Percentiles rank a stretch among this genome's conserved stretches.
Conservation (phyloP, 2,329 filamentous ascomycete species). For the Stromatinia cepivora region DNA sequence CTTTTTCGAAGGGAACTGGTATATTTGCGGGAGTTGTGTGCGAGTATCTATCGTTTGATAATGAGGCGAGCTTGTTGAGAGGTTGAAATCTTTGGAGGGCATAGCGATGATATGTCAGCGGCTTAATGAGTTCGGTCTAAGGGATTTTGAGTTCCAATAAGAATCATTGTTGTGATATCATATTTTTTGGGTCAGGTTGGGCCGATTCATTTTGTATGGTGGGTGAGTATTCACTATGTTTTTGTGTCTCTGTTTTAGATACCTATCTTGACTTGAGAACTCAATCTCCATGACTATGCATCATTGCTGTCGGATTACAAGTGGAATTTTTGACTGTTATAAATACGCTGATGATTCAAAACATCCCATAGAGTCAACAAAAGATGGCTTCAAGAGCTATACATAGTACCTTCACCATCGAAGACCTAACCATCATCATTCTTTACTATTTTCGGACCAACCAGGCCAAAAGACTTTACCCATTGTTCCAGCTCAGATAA, state of each 20-base stretch:
- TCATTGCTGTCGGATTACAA: not conserved
- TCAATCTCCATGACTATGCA: not conserved
- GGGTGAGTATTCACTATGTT: not conserved
- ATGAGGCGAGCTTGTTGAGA: not conserved
- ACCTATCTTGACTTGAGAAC: not conserved
- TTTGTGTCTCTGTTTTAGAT: not conserved
- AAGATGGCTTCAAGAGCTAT: not conserved
- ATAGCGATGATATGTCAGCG: not conserved
- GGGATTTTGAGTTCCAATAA: not conserved
- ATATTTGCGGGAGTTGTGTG: not conserved
- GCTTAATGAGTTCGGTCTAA: not conserved
- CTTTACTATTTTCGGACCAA: not conserved
- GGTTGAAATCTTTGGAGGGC: not conserved
- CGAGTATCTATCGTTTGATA: not conserved
- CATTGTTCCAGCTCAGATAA: not conserved
- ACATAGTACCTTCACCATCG: no score
- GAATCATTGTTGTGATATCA: not conserved
- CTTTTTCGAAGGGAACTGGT: not conserved
- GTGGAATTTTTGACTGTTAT: not conserved
- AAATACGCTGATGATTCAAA: not conserved
- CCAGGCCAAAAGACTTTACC: not conserved
- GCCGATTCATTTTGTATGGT: not conserved
- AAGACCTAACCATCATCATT: not conserved
- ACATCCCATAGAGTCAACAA: not conserved
- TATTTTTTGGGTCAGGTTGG: not conserved